These are phyloP conservation scores for Viola odorata DNA, from an alignment of 345 rosid species.

Conservation along the genomic window DNA sequence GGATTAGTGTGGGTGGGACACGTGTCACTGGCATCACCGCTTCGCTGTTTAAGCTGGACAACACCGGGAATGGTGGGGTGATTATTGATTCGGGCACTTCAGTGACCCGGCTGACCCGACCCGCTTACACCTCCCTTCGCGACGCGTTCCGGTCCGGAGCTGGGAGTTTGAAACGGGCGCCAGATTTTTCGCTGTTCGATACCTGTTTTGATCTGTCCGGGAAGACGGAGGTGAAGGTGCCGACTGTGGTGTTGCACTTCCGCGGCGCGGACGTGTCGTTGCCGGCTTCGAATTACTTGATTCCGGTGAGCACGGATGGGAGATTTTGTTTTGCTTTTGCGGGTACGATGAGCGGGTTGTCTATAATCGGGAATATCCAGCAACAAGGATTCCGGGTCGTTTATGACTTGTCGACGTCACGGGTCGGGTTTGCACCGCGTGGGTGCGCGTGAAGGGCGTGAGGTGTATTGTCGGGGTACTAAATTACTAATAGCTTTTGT, in stretches of 20 bases:
- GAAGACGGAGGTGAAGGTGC: conserved; percentile 59
- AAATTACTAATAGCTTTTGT: neutral
- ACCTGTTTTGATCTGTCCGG: conserved; percentile 79
- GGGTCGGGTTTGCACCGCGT: conserved; percentile 84
- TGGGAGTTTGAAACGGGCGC: conserved; percentile 37
- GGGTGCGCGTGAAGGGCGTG: conserved; percentile 58
- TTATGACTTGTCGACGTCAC: conserved; percentile 57
- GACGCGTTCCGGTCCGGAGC: conserved; percentile 59
- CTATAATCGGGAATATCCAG: conserved; percentile 91
- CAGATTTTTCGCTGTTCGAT: conserved; percentile 62
- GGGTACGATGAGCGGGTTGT: conserved; percentile 74
- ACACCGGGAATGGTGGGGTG: conserved; percentile 80
- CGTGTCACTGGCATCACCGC: conserved; percentile 63
- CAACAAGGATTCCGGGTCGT: conserved; percentile 95
- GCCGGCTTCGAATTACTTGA: conserved; percentile 85
- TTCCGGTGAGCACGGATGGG: conserved; percentile 68
- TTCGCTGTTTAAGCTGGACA: conserved; percentile 67
- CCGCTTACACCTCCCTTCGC: conserved; percentile 59
- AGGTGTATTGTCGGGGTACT: too few relatives aligned
- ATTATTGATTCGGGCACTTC: conserved; percentile 87
- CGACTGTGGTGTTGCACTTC: conserved; percentile 67
- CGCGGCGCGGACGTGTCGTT: conserved; percentile 67
- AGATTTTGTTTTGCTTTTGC: conserved; percentile 95
- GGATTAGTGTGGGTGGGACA: conserved; percentile 81
- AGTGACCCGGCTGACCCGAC: conserved; percentile 68